Conservation (phyloP, 2,329 filamentous ascomycete genomes). For the Chaetomiaceae sp. region DNA sequence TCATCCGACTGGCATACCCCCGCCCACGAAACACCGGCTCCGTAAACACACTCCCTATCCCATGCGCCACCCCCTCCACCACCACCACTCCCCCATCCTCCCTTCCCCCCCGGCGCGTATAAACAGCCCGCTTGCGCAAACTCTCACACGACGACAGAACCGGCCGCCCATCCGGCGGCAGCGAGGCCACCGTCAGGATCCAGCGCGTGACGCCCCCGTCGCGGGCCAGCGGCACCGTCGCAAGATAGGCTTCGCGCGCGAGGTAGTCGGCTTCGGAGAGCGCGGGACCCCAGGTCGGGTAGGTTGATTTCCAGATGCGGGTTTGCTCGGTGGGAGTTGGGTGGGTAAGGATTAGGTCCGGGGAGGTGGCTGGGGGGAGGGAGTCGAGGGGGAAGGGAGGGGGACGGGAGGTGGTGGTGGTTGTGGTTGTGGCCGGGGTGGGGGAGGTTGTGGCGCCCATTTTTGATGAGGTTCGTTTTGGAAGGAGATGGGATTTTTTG, state of each 20-base stretch:
- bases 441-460: slow-evolving; percentile 8
- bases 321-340: slow-evolving; percentile 51
- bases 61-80: slow-evolving; percentile 59
- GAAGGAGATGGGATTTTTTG: neutral
- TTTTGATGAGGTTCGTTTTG: neutral
- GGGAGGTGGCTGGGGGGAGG: slow-evolving; percentile 31
- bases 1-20: slow-evolving; percentile 74
- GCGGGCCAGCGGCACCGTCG: slow-evolving; percentile 50
- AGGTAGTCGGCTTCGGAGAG: slow-evolving; percentile 52
- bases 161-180: slow-evolving; percentile 38
- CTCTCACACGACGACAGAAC: slow-evolving; percentile 61
- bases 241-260: slow-evolving; percentile 51
- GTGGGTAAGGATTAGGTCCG: slow-evolving; percentile 43
- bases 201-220: slow-evolving; percentile 56
- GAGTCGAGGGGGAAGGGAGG: slow-evolving; percentile 17
- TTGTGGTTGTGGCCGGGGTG: neutral
- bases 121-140: slow-evolving; percentile 52
- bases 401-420: slow-evolving; percentile 24
- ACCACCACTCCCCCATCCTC: slow-evolving; percentile 23
- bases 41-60: slow-evolving; percentile 75
- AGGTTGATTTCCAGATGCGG: slow-evolving; percentile 50
- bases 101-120: slow-evolving; percentile 30
- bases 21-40: slow-evolving; percentile 58
- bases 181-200: slow-evolving; percentile 50
- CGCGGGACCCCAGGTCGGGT: slow-evolving; percentile 52